These are phyloP conservation scores for Spathaspora passalidarum DNA, from an alignment of 805 yeast genomes.

Conservation along the genomic window DNA sequence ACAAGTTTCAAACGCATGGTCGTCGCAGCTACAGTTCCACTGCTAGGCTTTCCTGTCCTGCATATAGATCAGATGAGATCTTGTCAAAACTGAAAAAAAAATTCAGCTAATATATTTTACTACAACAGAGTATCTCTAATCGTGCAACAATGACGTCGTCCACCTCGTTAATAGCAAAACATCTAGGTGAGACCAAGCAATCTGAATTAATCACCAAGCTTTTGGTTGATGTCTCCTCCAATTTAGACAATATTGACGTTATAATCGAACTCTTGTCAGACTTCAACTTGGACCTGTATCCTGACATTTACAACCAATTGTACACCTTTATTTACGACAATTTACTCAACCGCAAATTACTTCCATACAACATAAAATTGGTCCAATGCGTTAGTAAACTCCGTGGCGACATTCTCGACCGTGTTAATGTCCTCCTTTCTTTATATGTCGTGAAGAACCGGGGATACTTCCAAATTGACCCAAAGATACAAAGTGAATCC, in stretches of 20 bases:
- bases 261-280: conserved; percentile 26
- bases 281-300: conserved; percentile 11
- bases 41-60: too few relatives aligned
- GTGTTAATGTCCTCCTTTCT: background rate
- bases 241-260: conserved; percentile 15
- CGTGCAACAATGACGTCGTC: conserved; percentile 6
- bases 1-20: too few relatives aligned
- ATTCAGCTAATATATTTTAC: background rate
- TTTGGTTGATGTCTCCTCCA: conserved; percentile 13
- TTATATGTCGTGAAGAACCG: conserved; percentile 1
- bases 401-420: conserved; percentile 10
- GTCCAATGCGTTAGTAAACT: conserved; percentile 14
- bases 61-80: too few relatives aligned
- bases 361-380: conserved; percentile 12
- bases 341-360: background rate
- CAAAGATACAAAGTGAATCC: background rate
- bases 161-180: conserved; percentile 22
- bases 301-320: conserved; percentile 7
- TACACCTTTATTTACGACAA: background rate
- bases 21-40: too few relatives aligned
- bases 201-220: conserved; percentile 19
- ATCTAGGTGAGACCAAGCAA: conserved; percentile 18
- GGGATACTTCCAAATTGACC: conserved; percentile 2
- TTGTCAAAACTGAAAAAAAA: too few relatives aligned
- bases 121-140: too few relatives aligned